Percentiles rank a stretch among this genome's conserved stretches.
Conservation (phyloP, 169 alveolate genomes). For the Perkinsus chesapeaki region DNA sequence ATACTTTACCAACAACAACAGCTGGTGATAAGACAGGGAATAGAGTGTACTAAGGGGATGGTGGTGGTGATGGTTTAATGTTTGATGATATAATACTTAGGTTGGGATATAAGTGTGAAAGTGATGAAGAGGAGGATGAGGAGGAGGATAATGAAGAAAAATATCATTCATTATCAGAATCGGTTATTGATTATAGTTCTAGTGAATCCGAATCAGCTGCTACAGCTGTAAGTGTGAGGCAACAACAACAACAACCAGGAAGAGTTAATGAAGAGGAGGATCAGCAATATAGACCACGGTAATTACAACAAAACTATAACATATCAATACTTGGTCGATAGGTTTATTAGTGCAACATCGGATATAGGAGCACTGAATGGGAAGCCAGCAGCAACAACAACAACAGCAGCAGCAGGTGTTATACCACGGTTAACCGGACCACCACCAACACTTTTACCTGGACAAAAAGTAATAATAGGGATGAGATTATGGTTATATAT, state of each 20-base stretch:
- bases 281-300: background rate
- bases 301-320: background rate
- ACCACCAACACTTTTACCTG: background rate
- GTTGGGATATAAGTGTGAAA: too few species aligned
- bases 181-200: too few species aligned
- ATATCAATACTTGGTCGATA: background rate
- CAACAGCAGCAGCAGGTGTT: background rate
- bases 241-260: background rate
- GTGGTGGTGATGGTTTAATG: background rate
- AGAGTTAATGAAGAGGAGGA: background rate
- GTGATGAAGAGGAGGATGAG: background rate
- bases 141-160: background rate
- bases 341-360: background rate
- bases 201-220: too few species aligned
- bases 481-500: background rate
- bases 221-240: background rate
- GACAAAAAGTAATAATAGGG: background rate
- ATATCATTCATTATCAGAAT: background rate
- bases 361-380: background rate
- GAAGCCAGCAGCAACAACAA: background rate
- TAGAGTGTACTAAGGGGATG: background rate
- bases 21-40: background rate
- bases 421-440: background rate
- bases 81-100: background rate
- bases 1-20: background rate